Base-by-base conservation (phyloP, 495 filamentous ascomycete species). In the Cenococcum geophilum region DNA sequence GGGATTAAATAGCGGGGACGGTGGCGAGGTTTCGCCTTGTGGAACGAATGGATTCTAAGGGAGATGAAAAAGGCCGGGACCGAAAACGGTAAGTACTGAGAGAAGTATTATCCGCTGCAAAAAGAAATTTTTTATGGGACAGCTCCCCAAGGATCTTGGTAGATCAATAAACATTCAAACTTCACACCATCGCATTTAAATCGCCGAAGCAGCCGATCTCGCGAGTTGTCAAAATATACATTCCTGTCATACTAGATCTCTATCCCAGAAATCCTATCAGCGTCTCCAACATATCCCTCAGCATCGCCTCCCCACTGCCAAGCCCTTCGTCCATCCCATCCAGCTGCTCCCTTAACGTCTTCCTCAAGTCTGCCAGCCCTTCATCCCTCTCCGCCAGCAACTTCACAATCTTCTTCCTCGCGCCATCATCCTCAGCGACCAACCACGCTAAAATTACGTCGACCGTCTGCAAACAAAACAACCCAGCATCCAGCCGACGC, bases 391-490 rank as follows among this genome's bases (percentile, higher is more conserved):
- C 86, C 27, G 80, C 84, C 34, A 96, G 74, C 25, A 86, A 70
- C 20, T 74, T 75, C 23, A 78, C 63, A 20, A 97, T 83, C 73
- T 81, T 87, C 42, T 74, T 78, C 72, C 79, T 83, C 5, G 89
- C 88, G 0, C 89, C 91, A 49, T 83, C 83, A 69, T 97, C 95
- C 73, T 99, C 95, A 1, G 92, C 95, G 14, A 90, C 77, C 20
- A 97, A 77, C 95, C 95, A 99, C 21, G 93, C 90, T 40, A 97
- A 70, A 37, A 97, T 85, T 11, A 90, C 82, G 76, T 97, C 93
- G 49, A 92, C 82, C 6, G 86, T 90, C 77, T 96, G 89, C 56
- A 97, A 75, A 27, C 80, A 87, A 74, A 90, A 97, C 20, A 97
- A 70, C 0, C 93, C 93, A 0, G 87, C 91, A 67, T 97, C 92